Percentiles rank a stretch among this genome's conserved stretches.
These are phyloP conservation scores for Paecilomyces sp. DNA, from an alignment of 2,329 filamentous ascomycete species.

Conservation along the genomic window DNA sequence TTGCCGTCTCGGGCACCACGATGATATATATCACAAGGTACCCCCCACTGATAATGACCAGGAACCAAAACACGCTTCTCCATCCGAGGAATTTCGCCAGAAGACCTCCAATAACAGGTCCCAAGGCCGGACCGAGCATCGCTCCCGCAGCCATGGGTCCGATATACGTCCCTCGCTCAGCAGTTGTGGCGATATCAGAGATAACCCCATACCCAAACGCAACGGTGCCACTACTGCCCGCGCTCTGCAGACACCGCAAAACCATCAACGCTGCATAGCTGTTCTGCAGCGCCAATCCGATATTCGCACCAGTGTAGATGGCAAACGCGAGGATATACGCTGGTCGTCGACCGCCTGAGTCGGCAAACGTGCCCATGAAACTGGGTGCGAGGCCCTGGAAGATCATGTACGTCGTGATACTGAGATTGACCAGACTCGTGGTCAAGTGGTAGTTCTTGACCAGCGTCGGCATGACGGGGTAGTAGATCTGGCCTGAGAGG, in stretches of 20 bases:
- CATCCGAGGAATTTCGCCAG: conserved; percentile 58
- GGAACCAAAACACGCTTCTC: conserved; percentile 65
- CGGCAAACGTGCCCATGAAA: conserved; percentile 56
- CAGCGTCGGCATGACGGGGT: conserved; percentile 25
- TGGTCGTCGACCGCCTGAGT: conserved; percentile 54
- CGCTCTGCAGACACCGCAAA: conserved; percentile 56
- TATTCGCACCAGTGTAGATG: conserved; percentile 51
- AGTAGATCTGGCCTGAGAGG: conserved; percentile 34
- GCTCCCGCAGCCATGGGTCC: conserved; percentile 56
- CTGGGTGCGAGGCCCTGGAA: conserved; percentile 57
- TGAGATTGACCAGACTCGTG: conserved; percentile 4
- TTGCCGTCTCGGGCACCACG: conserved; percentile 47
- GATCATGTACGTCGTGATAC: conserved; percentile 28
- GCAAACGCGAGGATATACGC: conserved; percentile 45
- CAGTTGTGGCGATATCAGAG: conserved; percentile 61
- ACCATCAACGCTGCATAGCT: conserved; percentile 53
- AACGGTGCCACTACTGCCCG: conserved; percentile 61
- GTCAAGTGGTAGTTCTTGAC: conserved; percentile 11
- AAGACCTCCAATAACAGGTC: conserved; percentile 58
- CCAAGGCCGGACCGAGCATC: conserved; percentile 44
- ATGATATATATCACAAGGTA: conserved; percentile 51
- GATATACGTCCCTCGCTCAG: conserved; percentile 67
- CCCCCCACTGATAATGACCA: conserved; percentile 44
- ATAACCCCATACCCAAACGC: conserved; percentile 65
- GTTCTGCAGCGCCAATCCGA: conserved; percentile 53